phyloP scores from a whole-genome alignment of 768 basidiomycete species.

The Tulasnella sp. region DNA sequence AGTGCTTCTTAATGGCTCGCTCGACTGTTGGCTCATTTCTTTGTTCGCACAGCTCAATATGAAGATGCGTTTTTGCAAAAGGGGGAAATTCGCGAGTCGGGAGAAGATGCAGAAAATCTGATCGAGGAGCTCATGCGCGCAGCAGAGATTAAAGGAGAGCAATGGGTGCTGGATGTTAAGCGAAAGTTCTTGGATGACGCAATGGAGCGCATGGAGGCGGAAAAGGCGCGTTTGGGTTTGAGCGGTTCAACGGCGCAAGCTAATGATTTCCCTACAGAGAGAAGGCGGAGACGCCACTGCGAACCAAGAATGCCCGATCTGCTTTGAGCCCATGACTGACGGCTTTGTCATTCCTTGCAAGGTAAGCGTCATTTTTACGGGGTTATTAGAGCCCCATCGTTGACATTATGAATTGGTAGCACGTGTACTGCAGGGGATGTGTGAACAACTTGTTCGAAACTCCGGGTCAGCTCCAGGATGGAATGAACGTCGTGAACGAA shows the following conservation, averaged over 20 bases:
- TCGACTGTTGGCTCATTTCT: constrained; percentile 37
- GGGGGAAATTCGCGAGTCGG: constrained; percentile 11
- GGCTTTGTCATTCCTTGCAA: constrained; percentile 54
- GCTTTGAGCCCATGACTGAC: constrained; percentile 54
- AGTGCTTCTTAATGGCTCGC: no score
- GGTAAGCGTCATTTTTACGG: background rate
- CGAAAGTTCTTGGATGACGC: constrained; percentile 44
- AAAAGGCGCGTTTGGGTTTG: constrained; percentile 42
- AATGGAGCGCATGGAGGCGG: constrained; percentile 47
- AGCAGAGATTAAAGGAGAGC: background rate
- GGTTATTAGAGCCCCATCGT: background rate
- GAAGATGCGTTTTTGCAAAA: constrained; percentile 19
- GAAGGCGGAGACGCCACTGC: constrained; percentile 49
- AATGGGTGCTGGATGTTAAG: constrained; percentile 30
- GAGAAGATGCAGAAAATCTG: background rate
- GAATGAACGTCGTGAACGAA: constrained; percentile 38
- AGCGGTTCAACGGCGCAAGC: background rate
- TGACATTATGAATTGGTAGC: background rate
- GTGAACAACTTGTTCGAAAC: constrained; percentile 47
- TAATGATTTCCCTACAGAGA: background rate
- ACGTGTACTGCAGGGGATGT: constrained; percentile 9
- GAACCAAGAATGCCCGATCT: constrained; percentile 59
- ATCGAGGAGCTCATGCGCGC: constrained; percentile 16
- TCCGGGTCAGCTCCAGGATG: constrained; percentile 40
- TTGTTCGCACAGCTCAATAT: constrained; percentile 22